Conservation (phyloP, 139 green algal species). For the Nannochloris sp. region DNA sequence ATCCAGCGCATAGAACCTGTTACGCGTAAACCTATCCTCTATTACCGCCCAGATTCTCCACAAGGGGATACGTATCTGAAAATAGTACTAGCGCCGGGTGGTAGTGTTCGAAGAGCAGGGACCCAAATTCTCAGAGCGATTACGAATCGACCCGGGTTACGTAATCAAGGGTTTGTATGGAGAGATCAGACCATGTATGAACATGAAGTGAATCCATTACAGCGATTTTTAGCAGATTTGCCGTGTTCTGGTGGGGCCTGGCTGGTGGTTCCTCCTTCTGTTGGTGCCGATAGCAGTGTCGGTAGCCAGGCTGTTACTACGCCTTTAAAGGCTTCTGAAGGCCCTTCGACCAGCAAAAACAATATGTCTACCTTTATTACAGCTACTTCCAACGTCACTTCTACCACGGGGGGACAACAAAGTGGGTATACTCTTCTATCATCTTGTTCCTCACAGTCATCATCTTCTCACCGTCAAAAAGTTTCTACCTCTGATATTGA, state of each 20-base stretch:
- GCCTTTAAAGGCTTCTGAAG: neutral
- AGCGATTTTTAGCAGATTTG: constrained; percentile 60
- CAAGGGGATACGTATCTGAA: constrained; percentile 19
- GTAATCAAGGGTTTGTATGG: constrained; percentile 15
- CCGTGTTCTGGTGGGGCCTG: constrained; percentile 50
- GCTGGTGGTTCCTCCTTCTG: constrained; percentile 30
- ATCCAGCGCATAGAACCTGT: constrained; percentile 23
- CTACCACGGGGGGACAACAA: too few relatives aligned
- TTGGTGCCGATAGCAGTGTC: neutral
- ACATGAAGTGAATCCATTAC: constrained; percentile 42
- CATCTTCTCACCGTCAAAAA: too few relatives aligned
- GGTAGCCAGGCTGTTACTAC: neutral
- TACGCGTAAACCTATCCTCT: constrained; percentile 41
- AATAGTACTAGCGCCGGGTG: neutral
- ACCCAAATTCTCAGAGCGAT: neutral
- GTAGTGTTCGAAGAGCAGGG: neutral
- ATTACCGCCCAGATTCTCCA: constrained; percentile 41
- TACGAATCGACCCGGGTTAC: neutral
- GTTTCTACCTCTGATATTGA: constrained; percentile 36
- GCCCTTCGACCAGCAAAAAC: too few relatives aligned
- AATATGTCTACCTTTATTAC: too few relatives aligned
- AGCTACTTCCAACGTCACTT: too few relatives aligned
- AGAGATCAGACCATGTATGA: constrained; percentile 34
- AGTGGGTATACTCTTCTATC: neutral
- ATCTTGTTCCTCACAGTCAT: too few relatives aligned